Evolutionary conservation across 441 rosid species (phyloP).

Genomic region (Gossypium armourianum): DNA sequence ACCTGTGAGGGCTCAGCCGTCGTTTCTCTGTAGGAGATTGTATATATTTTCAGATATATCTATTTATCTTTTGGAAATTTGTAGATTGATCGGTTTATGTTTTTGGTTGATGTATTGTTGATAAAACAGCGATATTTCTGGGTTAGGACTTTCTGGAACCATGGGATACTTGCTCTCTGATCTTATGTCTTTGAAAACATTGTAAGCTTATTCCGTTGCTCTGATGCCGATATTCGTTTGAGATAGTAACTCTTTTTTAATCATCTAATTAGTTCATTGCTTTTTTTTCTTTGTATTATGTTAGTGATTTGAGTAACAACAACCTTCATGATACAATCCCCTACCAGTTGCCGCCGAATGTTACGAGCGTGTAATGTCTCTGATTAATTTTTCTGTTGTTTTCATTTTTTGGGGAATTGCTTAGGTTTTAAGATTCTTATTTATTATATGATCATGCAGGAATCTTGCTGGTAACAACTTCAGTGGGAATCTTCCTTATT

Average conservation of each 20-base stretch:
- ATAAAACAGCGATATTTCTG: constrained; percentile 56
- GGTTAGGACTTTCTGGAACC: constrained; percentile 66
- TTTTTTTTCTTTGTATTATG: constrained; percentile 11
- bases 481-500: constrained; percentile 80
- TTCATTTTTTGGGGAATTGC: not conserved
- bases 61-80: not conserved
- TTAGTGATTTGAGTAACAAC: constrained; percentile 80
- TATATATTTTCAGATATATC: not conserved
- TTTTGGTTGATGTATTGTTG: constrained; percentile 11
- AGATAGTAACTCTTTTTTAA: constrained; percentile 10
- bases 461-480: constrained; percentile 78
- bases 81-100: constrained; percentile 12
- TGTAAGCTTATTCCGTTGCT: constrained; percentile 34
- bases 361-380: constrained; percentile 71
- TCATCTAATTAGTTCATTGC: constrained; percentile 18
- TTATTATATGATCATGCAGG: constrained; percentile 36
- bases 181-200: constrained; percentile 54
- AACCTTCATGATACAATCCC: constrained; percentile 68
- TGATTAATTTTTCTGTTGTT: constrained; percentile 11
- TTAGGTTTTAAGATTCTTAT: constrained; percentile 1
- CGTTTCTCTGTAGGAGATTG: constrained; percentile 58
- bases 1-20: constrained; percentile 76
- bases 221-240: not conserved
- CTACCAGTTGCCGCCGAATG: constrained; percentile 85
- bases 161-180: constrained; percentile 77